Conservation (phyloP, 139 green algal genomes). For the Astrephomene gubernaculifera region DNA sequence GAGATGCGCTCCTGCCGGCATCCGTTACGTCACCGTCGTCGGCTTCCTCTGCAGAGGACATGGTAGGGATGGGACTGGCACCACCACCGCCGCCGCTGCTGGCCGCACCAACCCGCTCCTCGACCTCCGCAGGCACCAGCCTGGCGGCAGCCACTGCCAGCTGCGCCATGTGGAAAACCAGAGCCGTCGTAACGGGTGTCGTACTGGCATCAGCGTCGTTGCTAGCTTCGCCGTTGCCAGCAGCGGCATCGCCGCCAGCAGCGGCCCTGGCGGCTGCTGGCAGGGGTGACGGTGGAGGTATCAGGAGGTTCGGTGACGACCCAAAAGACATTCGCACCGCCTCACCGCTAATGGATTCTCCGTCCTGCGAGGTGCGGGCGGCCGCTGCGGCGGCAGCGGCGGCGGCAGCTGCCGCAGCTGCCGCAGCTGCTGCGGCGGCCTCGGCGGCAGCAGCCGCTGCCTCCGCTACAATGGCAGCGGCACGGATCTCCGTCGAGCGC, state of each 20-base stretch:
- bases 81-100: not conserved
- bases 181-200: not conserved
- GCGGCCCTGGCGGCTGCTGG: not conserved
- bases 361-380: not conserved
- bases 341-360: no score
- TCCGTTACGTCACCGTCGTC: not conserved
- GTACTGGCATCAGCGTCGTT: not conserved
- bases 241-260: not conserved
- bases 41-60: not conserved
- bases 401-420: not conserved
- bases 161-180: not conserved
- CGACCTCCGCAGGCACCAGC: conserved; percentile 13
- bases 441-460: not conserved
- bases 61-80: not conserved
- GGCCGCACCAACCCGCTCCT: not conserved
- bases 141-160: not conserved
- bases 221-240: not conserved
- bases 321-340: no score
- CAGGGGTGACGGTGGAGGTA: no score
- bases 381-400: not conserved
- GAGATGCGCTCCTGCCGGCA: not conserved
- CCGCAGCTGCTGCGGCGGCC: not conserved
- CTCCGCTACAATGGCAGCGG: not conserved
- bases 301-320: no score
- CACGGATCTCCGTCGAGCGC: not conserved